Percentiles rank a stretch among this genome's conserved stretches.
These are phyloP conservation scores for Pseudotsuga menziesii DNA, from an alignment of 75 land plant species.

Conservation along the genomic window DNA sequence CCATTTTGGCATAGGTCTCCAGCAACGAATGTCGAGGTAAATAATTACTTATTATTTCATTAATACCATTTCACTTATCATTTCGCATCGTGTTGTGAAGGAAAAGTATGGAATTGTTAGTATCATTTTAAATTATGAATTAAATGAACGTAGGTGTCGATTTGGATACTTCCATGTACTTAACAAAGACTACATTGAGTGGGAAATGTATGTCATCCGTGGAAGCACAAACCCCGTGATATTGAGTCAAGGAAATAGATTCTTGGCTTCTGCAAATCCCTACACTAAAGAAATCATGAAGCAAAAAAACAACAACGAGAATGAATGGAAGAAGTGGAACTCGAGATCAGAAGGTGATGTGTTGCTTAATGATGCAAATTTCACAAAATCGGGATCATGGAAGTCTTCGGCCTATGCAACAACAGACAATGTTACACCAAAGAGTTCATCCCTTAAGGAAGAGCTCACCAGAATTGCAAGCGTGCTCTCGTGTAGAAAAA, in stretches of 20 bases:
- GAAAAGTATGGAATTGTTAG: too few relatives aligned
- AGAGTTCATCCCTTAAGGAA: background rate
- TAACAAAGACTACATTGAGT: conserved; percentile 55
- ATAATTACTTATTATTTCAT: background rate
- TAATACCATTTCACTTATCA: too few relatives aligned
- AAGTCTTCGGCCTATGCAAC: background rate
- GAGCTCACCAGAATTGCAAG: background rate
- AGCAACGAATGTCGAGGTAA: conserved; percentile 58
- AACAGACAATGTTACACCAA: background rate
- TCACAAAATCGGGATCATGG: conserved; percentile 36
- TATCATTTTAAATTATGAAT: too few relatives aligned
- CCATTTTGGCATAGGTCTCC: conserved; percentile 42
- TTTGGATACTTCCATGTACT: conserved; percentile 63
- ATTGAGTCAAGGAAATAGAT: conserved; percentile 66
- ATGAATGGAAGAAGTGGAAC: conserved; percentile 25
- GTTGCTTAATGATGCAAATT: conserved; percentile 56
- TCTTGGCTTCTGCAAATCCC: conserved; percentile 30
- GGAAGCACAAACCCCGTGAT: conserved; percentile 68
- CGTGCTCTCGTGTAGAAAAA: background rate
- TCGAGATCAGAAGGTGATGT: conserved; percentile 49
- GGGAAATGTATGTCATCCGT: conserved; percentile 70
- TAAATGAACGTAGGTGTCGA: conserved; percentile 41
- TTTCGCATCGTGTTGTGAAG: too few relatives aligned
- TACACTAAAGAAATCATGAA: conserved; percentile 17
- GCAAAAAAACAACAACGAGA: too few relatives aligned